Evolutionary conservation across 148 eudicot species (phyloP), one percentile per base, ranked within the genome.

Genomic region (Camellia japonica): DNA sequence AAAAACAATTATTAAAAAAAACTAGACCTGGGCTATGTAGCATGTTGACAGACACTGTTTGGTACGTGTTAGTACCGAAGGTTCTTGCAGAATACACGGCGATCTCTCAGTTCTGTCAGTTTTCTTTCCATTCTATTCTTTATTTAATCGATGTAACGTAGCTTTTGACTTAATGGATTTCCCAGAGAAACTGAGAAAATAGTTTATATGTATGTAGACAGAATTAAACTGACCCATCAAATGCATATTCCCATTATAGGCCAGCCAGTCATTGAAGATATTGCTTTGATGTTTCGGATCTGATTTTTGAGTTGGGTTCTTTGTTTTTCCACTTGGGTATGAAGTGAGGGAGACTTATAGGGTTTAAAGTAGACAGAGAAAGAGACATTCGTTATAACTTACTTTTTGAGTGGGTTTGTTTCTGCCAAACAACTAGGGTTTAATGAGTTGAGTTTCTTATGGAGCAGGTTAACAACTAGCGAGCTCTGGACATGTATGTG

Each of bases 81-180:
- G 82, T 81, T 85, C 82, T 73, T 75, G 76, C 72, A 80, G 51
- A 67, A 73, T 42, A 41, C 82, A 78, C 75, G 80, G 81, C 69
- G 38, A 75, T 68, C 63, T 56, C 46, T 55, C n/a, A 30, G 38
- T 30, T 38, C 63, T 55, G 6, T 14, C 20, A 42, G 73, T 42
- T 66, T 55, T 56, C 19, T 16, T 49, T 52, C 23, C 3, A 0
- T 15, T 67, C 30, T 56, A 30, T 65, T 30, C 46, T 20, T 20
- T 38, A 51, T 72, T 20, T 60, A 52, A 72, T 80, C 68, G 80
- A 85, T 74, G 87, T 81, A 86, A 86, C 87, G 78, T 86, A 81
- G 81, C 82, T 74, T 84, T 88, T 78, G 70, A 77, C 81, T 77
- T 82, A 64, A 77, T 49, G 84, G 52, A 73, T 54, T 30, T 16